A percentile compares a stretch with the other conserved stretches of the same genome.
Conservation (phyloP, 2,329 filamentous ascomycete species). For the Rutstroemia sydowiana region DNA sequence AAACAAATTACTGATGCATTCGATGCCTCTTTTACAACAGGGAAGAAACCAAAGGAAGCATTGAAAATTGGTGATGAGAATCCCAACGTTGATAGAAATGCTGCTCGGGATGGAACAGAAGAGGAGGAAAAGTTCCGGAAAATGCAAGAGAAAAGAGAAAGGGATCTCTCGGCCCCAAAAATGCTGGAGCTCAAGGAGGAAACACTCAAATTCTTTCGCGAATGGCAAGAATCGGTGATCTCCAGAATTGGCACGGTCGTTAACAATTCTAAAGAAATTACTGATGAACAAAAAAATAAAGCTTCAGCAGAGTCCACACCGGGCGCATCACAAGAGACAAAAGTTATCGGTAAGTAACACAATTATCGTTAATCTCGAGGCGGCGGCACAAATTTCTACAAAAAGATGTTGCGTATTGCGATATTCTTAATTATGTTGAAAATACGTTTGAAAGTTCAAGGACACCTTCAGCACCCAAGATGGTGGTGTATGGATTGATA, state of each 20-base stretch:
- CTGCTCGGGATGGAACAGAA: constrained; percentile 26
- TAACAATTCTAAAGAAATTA: constrained; percentile 41
- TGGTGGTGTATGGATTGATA: neutral
- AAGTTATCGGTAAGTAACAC: constrained; percentile 24
- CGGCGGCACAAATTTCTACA: too few species aligned
- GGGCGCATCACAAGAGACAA: constrained; percentile 17
- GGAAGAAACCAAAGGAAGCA: constrained; percentile 25
- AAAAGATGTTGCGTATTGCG: too few species aligned
- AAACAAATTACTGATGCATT: constrained; percentile 46
- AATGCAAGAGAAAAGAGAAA: constrained; percentile 33
- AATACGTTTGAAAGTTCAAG: too few species aligned
- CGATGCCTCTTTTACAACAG: constrained; percentile 30
- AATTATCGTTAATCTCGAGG: too few species aligned
- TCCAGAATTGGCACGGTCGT: constrained; percentile 64
- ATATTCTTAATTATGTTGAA: too few species aligned
- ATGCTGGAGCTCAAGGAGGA: constrained; percentile 63
- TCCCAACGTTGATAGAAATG: constrained; percentile 28
- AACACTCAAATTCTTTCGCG: constrained; percentile 63
- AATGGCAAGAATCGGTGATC: constrained; percentile 69
- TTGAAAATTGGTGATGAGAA: constrained; percentile 32
- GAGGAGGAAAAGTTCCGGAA: constrained; percentile 29
- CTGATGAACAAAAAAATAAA: constrained; percentile 25
- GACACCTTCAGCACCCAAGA: too few species aligned
- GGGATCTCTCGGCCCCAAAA: constrained; percentile 42
- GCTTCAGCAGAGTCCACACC: constrained; percentile 26